phyloP scores from a whole-genome alignment of 1,284 basidiomycete species.

The Fistulina hepatica region DNA sequence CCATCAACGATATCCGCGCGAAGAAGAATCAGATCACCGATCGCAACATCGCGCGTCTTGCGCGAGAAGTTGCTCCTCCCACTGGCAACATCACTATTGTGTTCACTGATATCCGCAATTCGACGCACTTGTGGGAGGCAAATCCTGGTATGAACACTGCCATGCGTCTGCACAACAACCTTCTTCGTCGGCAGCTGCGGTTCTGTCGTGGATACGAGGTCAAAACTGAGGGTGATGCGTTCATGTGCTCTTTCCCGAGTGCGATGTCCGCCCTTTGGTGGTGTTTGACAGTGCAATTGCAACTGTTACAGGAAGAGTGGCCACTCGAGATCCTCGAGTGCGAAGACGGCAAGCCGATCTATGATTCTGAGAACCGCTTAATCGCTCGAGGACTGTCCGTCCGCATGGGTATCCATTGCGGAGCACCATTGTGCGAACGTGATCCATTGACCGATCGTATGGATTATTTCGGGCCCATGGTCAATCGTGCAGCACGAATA shows the following conservation, averaged over 20 bases:
- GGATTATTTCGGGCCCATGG: slow-evolving; percentile 96
- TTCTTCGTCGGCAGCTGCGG: slow-evolving; percentile 81
- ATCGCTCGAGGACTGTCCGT: slow-evolving; percentile 88
- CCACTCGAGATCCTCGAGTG: slow-evolving; percentile 90
- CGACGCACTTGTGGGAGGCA: slow-evolving; percentile 94
- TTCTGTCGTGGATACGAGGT: slow-evolving; percentile 97
- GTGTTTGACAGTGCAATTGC: slow-evolving; percentile 83
- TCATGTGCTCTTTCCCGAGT: slow-evolving; percentile 96
- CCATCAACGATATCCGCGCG: too few relatives aligned
- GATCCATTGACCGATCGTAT: slow-evolving; percentile 94
- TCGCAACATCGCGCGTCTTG: slow-evolving; percentile 48
- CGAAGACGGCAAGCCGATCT: slow-evolving; percentile 81
- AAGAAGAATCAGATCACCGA: slow-evolving; percentile 42
- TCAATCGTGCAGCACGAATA: slow-evolving; percentile 87
- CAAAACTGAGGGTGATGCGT: slow-evolving; percentile 98
- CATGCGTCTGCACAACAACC: slow-evolving; percentile 84
- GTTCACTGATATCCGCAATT: slow-evolving; percentile 98
- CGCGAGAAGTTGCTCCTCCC: slow-evolving; percentile 80
- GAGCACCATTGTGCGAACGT: slow-evolving; percentile 81
- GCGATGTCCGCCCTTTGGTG: slow-evolving; percentile 84
- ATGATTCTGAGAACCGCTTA: slow-evolving; percentile 58
- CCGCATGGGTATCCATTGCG: slow-evolving; percentile 97
- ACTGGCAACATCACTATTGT: slow-evolving; percentile 87
- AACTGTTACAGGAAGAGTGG: slow-evolving; percentile 84
- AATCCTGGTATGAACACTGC: slow-evolving; percentile 95